A percentile compares a stretch with the other conserved stretches of the same genome.
Conservation (phyloP, 768 basidiomycete species). For the Crassisporium funariophilum region DNA sequence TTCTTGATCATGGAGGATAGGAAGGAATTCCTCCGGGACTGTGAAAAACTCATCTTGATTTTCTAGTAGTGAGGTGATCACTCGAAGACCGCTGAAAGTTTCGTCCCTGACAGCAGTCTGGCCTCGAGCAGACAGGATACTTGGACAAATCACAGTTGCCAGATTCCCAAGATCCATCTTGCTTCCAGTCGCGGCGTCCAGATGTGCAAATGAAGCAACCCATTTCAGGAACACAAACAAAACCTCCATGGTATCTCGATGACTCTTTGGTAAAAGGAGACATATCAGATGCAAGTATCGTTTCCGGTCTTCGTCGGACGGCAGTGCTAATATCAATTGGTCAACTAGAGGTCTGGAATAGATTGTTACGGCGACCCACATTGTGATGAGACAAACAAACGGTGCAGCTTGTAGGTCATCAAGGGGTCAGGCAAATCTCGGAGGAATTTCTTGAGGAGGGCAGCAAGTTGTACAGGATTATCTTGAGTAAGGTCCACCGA, state of each 20-base stretch:
- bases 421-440: slow-evolving; percentile 95
- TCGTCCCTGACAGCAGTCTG: slow-evolving; percentile 89
- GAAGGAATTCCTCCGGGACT: slow-evolving; percentile 88
- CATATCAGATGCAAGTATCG: slow-evolving; percentile 85
- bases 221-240: slow-evolving; percentile 98
- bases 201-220: slow-evolving; percentile 98
- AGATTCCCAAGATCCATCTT: slow-evolving; percentile 98
- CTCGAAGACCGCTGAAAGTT: slow-evolving; percentile 86
- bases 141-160: slow-evolving; percentile 97
- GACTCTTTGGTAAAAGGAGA: slow-evolving; percentile 85
- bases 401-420: slow-evolving; percentile 92
- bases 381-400: slow-evolving; percentile 85
- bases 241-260: slow-evolving; percentile 97
- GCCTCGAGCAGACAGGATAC: slow-evolving; percentile 89
- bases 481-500: slow-evolving; percentile 92
- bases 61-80: slow-evolving; percentile 84
- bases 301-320: slow-evolving; percentile 74
- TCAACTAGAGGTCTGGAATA: not conserved
- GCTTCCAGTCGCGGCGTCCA: slow-evolving; percentile 95
- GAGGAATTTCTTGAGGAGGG: slow-evolving; percentile 95
- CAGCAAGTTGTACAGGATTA: slow-evolving; percentile 96
- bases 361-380: slow-evolving; percentile 50
- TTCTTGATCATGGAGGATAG: slow-evolving; percentile 88
- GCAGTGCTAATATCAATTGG: slow-evolving; percentile 52
- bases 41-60: slow-evolving; percentile 94